Evolutionary conservation across 2,329 filamentous ascomycete genomes (phyloP).

Genomic region (Magnaporthiopsis incrustans): DNA sequence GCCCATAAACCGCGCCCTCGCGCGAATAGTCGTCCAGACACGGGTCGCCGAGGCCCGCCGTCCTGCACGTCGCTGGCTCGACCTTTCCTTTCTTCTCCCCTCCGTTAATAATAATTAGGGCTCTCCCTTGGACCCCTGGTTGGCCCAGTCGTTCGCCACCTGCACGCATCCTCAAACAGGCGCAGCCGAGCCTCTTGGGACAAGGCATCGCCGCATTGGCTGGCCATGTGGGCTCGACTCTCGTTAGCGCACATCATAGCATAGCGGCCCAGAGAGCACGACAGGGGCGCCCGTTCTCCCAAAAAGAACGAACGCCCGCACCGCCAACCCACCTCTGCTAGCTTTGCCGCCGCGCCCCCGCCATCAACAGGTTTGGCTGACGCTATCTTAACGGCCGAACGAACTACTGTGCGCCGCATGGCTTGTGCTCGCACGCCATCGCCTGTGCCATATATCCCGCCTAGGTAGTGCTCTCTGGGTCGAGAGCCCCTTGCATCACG

Average conservation of each 20-base stretch:
- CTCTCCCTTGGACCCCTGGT: background rate
- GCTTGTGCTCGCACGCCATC: constrained; percentile 9
- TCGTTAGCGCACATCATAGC: background rate
- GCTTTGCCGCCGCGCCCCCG: background rate
- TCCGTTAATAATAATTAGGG: background rate
- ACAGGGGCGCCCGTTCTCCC: background rate
- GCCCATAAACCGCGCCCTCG: background rate
- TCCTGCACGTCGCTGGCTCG: background rate
- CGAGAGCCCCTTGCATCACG: background rate
- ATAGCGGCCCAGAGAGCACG: background rate
- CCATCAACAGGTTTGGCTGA: background rate
- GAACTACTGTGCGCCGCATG: background rate
- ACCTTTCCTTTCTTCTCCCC: background rate
- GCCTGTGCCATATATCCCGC: background rate
- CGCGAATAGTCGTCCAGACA: background rate
- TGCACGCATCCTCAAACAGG: background rate
- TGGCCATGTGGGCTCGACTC: constrained; percentile 20
- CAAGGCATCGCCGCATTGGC: constrained; percentile 17
- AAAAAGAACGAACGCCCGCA: background rate
- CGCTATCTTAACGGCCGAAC: background rate
- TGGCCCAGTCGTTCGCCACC: background rate
- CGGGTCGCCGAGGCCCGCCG: background rate
- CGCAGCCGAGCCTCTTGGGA: background rate
- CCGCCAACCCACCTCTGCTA: background rate
- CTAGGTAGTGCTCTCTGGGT: background rate